Conservation (phyloP, 1,284 basidiomycete genomes). For the Ceratorhiza oryzae-sativae region DNA sequence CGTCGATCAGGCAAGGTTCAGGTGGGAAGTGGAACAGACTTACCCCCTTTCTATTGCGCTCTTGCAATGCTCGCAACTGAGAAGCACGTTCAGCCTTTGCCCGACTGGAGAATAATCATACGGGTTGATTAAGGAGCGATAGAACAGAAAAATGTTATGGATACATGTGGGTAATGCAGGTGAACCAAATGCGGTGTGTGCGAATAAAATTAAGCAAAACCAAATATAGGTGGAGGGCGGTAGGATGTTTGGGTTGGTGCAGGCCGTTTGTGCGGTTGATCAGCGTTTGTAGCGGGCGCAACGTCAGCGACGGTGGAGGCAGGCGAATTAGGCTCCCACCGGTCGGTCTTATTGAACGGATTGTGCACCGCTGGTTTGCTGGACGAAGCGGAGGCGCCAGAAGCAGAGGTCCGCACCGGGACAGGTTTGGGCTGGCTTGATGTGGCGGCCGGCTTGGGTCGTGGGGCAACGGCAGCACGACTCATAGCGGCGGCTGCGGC, state of each 20-base stretch:
- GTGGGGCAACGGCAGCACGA: conserved; percentile 46
- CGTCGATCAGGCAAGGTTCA: conserved; percentile 20
- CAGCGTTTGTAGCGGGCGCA: conserved; percentile 44
- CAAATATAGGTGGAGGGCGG: conserved; percentile 68
- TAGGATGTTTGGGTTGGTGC: conserved; percentile 48
- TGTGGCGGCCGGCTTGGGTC: conserved; percentile 31
- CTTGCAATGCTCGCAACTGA: conserved; percentile 67
- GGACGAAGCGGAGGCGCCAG: conserved; percentile 40
- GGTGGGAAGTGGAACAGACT: conserved; percentile 45
- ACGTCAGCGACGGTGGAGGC: conserved; percentile 38
- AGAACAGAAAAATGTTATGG: conserved; percentile 16
- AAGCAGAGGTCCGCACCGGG: conserved; percentile 11
- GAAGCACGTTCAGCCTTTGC: conserved; percentile 74
- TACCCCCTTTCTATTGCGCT: conserved; percentile 72
- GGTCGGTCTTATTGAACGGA: conserved; percentile 70
- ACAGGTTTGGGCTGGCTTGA: conserved; percentile 11
- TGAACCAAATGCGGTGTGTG: not conserved
- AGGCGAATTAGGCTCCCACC: conserved; percentile 60
- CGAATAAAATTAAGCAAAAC: conserved; percentile 57
- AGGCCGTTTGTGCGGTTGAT: conserved; percentile 38
- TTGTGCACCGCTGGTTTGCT: conserved; percentile 49
- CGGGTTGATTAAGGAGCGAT: conserved; percentile 13
- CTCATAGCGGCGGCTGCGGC: conserved; percentile 58
- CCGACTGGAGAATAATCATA: conserved; percentile 56
- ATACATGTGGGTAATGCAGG: conserved; percentile 39